Evolutionary conservation across 1,284 basidiomycete species (phyloP).

Genomic region (Cutaneotrichosporon curvatum): DNA sequence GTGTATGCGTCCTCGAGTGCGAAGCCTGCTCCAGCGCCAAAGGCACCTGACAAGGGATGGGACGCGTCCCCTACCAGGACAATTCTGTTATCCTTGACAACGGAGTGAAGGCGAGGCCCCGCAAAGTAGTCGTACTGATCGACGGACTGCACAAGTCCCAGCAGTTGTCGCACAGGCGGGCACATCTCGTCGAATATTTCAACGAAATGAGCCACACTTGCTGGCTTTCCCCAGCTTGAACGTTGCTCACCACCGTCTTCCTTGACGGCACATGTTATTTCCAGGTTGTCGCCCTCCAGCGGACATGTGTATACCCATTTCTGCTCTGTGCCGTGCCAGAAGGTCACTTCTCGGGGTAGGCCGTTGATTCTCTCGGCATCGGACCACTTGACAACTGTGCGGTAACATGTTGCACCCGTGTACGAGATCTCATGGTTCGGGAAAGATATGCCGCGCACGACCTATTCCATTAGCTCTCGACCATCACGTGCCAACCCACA

Average conservation of each 20-base stretch:
- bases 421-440: slow-evolving; percentile 25
- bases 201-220: background rate
- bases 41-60: slow-evolving; percentile 14
- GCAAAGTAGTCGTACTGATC: slow-evolving; percentile 7
- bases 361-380: background rate
- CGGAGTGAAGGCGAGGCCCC: slow-evolving; percentile 6
- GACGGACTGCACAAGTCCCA: background rate
- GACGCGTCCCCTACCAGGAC: slow-evolving; percentile 13
- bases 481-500: slow-evolving; percentile 15
- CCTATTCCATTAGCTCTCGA: slow-evolving; percentile 1
- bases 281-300: background rate
- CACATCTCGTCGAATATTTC: background rate
- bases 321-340: background rate
- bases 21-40: slow-evolving; percentile 16
- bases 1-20: slow-evolving; percentile 15
- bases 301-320: background rate
- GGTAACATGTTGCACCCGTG: slow-evolving; percentile 15
- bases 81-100: background rate
- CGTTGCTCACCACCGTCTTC: background rate
- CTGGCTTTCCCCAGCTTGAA: background rate
- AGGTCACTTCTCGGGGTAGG: background rate
- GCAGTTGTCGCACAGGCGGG: background rate
- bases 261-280: background rate
- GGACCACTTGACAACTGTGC: background rate
- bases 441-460: slow-evolving; percentile 14